Evolutionary conservation across 2,329 filamentous ascomycete genomes (phyloP).

Genomic region (Fusarium cicatricum): DNA sequence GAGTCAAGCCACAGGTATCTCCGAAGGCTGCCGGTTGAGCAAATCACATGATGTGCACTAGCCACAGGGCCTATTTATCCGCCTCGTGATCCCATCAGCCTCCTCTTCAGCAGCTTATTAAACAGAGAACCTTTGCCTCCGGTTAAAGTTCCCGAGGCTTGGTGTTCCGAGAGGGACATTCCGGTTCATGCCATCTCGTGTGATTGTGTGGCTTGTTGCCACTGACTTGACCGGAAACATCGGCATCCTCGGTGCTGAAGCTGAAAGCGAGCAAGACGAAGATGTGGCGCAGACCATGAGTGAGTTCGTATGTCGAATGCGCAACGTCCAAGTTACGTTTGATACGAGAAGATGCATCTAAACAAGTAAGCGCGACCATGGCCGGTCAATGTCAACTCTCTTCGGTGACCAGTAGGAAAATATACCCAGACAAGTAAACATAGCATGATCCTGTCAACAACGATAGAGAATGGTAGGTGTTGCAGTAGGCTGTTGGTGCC

Average conservation of each 20-base stretch:
- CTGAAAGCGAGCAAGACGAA: neutral
- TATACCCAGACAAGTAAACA: too few relatives aligned
- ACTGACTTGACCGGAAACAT: slow-evolving; percentile 25
- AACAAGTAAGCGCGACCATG: too few relatives aligned
- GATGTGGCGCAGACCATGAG: slow-evolving; percentile 30
- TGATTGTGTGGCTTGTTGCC: neutral
- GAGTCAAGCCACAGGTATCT: slow-evolving; percentile 41
- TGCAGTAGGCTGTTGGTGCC: neutral
- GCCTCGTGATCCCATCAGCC: neutral
- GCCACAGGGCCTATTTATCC: slow-evolving; percentile 34
- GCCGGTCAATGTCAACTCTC: too few relatives aligned
- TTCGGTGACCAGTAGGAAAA: too few relatives aligned
- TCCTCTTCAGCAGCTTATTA: neutral
- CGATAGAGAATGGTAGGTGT: too few relatives aligned
- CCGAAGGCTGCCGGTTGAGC: slow-evolving; percentile 3
- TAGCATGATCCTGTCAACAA: too few relatives aligned
- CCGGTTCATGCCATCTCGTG: slow-evolving; percentile 14
- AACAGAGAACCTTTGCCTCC: neutral
- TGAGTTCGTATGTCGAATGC: neutral
- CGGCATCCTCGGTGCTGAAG: slow-evolving; percentile 26
- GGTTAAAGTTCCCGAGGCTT: neutral
- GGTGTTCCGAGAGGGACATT: neutral
- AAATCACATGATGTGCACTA: slow-evolving; percentile 43
- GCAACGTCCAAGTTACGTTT: too few relatives aligned
- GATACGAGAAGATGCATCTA: too few relatives aligned